Percentiles rank a stretch among this genome's conserved stretches.
Conservation (phyloP, 495 filamentous ascomycete genomes). For the Xylaria venustula region DNA sequence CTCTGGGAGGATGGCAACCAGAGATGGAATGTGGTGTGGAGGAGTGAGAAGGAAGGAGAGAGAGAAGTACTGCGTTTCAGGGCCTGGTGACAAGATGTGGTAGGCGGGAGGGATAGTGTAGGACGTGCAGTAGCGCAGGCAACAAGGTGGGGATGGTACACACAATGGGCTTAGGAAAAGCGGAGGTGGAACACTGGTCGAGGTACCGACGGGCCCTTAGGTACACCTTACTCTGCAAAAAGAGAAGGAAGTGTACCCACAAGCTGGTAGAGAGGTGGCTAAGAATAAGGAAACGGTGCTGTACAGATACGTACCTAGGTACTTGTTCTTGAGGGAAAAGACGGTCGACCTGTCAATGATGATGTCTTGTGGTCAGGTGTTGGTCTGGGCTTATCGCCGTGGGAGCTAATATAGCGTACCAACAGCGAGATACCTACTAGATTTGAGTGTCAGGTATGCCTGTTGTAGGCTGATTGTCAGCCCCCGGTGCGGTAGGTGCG, state of each 20-base stretch:
- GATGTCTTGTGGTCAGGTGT: background rate
- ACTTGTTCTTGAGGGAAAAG: background rate
- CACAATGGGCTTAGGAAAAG: background rate
- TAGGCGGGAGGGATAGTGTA: conserved; percentile 1
- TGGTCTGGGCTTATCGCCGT: too few relatives aligned
- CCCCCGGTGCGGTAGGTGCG: background rate
- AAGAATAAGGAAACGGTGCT: background rate
- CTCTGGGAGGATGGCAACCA: conserved; percentile 2
- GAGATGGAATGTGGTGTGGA: background rate
- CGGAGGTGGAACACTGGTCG: conserved; percentile 5
- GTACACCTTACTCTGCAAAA: too few relatives aligned
- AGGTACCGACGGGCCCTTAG: background rate
- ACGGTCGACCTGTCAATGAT: background rate
- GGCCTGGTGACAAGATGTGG: conserved; percentile 2
- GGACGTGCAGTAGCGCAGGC: conserved; percentile 15
- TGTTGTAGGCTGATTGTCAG: background rate
- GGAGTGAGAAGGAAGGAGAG: conserved; percentile 4
- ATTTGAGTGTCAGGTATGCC: too few relatives aligned
- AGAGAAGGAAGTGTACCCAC: background rate
- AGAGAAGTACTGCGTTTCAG: conserved; percentile 3
- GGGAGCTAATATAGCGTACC: background rate
- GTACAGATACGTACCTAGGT: background rate
- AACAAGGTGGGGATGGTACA: background rate
- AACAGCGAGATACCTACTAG: background rate
- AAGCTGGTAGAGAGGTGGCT: background rate